Conservation (phyloP, 129 eudicot species). For the Lactuca sativa region DNA sequence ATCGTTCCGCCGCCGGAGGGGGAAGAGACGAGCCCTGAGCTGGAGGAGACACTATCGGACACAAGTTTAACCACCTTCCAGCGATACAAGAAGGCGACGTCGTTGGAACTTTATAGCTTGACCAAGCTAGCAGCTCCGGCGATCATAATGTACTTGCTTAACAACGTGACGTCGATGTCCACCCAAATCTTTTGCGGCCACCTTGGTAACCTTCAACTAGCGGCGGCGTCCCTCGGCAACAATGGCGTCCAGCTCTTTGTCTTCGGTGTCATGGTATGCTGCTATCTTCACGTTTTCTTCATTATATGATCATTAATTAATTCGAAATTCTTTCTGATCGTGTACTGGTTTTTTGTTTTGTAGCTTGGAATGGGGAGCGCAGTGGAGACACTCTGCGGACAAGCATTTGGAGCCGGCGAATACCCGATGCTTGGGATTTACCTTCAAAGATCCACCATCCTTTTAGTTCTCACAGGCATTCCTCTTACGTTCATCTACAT, state of each 20-base stretch:
- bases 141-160: conserved; percentile 39
- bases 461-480: conserved; percentile 33
- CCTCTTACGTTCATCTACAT: conserved; percentile 47
- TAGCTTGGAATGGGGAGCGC: conserved; percentile 66
- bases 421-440: conserved; percentile 48
- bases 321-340: neutral
- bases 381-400: conserved; percentile 55
- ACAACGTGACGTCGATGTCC: conserved; percentile 45
- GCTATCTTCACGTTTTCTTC: too few relatives aligned
- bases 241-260: conserved; percentile 46
- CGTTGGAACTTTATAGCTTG: conserved; percentile 27
- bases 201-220: conserved; percentile 47
- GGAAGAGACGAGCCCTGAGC: conserved; percentile 26
- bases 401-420: conserved; percentile 53
- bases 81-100: conserved; percentile 26
- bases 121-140: conserved; percentile 45
- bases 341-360: neutral
- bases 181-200: conserved; percentile 60
- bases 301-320: too few relatives aligned
- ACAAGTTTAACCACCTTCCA: conserved; percentile 8
- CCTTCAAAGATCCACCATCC: conserved; percentile 51
- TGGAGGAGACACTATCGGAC: conserved; percentile 39
- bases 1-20: neutral
- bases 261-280: conserved; percentile 48
- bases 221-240: conserved; percentile 47